Evolutionary conservation across 345 rosid species (phyloP).

Genomic region (Gossypium sturtianum): DNA sequence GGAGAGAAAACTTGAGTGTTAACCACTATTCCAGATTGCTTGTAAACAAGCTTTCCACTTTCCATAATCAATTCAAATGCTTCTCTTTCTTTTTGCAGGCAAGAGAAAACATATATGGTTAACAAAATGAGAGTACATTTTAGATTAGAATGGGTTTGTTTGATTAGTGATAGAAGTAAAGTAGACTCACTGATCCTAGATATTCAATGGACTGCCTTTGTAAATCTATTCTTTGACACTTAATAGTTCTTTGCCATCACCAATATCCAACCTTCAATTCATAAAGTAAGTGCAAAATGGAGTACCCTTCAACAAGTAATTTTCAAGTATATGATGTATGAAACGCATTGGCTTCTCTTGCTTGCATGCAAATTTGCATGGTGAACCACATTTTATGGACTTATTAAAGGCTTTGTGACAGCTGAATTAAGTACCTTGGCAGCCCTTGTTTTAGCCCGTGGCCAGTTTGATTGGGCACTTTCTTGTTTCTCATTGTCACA

Average conservation of each 20-base stretch:
- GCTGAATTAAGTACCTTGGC: slow-evolving; percentile 41
- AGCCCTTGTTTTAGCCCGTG: slow-evolving; percentile 53
- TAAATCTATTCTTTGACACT: slow-evolving; percentile 37
- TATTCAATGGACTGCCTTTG: slow-evolving; percentile 53
- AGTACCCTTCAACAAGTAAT: neutral
- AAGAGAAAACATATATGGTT: neutral
- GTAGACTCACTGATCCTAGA: slow-evolving; percentile 58
- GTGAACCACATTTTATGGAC: no score
- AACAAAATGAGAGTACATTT: neutral
- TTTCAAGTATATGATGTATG: slow-evolving; percentile 35
- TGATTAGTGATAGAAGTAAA: no score
- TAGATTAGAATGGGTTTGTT: no score
- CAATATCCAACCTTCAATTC: slow-evolving; percentile 62
- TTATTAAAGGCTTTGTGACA: slow-evolving; percentile 14
- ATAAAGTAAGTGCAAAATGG: neutral
- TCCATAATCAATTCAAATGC: slow-evolving; percentile 52
- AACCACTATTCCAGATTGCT: slow-evolving; percentile 45
- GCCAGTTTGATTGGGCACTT: slow-evolving; percentile 55
- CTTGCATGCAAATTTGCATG: slow-evolving; percentile 19
- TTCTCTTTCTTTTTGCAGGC: slow-evolving; percentile 57
- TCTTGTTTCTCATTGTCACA: slow-evolving; percentile 48
- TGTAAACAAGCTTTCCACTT: slow-evolving; percentile 45
- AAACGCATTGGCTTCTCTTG: slow-evolving; percentile 56
- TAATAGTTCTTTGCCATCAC: slow-evolving; percentile 66
- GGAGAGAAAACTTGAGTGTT: slow-evolving; percentile 62